Base-by-base conservation (phyloP, 768 basidiomycete species). In the Sporobolomyces pararoseus region DNA sequence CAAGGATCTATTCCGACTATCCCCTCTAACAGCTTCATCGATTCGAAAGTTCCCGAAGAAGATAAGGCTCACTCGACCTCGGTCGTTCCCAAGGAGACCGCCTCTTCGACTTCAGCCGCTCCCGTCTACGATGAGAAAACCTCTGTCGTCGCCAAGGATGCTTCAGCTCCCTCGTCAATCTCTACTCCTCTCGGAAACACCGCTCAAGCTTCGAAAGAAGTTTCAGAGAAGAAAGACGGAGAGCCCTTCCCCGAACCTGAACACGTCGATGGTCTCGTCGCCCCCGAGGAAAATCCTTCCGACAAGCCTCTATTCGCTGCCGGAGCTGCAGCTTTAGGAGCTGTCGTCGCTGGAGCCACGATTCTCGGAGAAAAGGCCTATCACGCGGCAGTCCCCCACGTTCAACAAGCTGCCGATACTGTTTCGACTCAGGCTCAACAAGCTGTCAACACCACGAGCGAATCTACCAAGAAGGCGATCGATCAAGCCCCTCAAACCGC, bases 221-320 rank as follows among this genome's bases (percentile, higher is more conserved):
- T 21, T 19, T 16, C 52, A 13, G 37, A 27, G 25, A 3, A 44
- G 31, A 17, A 55, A 5, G 49, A 39, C 25, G 39, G n/a, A 9
- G 29, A n/a, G n/a, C 46, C 46, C 21, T 34, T 58, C 59, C n/a
- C 19, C 13, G 44, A 61, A 34, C 59, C 59, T 3, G 17, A 4
- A 16, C 59, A 61, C 25, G 44, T 55, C 34, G 51, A 65, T 23
- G 69, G 69, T 34, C 21, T 51, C 47, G 39, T 70, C 53, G 69
- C 69, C 2, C 69, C 69, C 17, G 61, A 55, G 29, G 68, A 70
- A 25, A 42, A 70, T 21, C 69, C 69, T 3, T 64, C 65, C 27
- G 59, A 61, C 32, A 32, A 17, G 2, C 59, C 59, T 7, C 27
- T 61, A 21, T 49, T 19, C 25, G 59, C 59, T 13, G 59, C 59